These are phyloP conservation scores for Asterionellopsis glacialis DNA, from an alignment of 108 stramenopile species.

Conservation along the genomic window DNA sequence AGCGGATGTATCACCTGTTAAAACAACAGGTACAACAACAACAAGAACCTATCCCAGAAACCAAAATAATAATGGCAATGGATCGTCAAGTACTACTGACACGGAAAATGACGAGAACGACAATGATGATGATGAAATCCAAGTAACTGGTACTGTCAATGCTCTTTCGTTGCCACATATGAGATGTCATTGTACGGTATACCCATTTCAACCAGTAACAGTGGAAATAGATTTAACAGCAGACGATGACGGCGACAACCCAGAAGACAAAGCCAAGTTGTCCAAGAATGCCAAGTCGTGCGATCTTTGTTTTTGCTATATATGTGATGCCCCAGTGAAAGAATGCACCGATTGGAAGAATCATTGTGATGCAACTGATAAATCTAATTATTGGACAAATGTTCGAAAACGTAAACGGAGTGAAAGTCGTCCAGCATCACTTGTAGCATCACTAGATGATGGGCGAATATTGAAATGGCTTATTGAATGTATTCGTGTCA, in stretches of 20 bases:
- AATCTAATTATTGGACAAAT: not conserved
- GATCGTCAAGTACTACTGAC: no score
- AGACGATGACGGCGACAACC: not conserved
- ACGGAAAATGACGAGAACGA: no score
- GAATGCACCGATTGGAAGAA: not conserved
- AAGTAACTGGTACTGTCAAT: not conserved
- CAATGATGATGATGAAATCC: not conserved
- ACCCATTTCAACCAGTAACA: not conserved
- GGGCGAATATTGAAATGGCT: no score
- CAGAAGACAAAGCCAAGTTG: not conserved
- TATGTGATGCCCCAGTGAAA: slow-evolving; percentile 1
- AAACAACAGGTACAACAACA: no score
- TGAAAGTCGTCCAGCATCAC: no score
- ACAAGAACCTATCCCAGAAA: no score
- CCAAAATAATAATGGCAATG: no score
- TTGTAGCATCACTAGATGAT: no score
- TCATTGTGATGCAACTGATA: not conserved
- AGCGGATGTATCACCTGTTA: no score
- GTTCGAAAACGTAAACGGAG: no score
- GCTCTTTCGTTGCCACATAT: not conserved
- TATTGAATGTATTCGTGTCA: no score
- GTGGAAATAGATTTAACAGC: not conserved
- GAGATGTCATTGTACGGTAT: not conserved
- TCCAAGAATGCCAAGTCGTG: not conserved
- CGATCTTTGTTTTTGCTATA: not conserved